Evolutionary conservation across 306 rosid genomes (phyloP).

Genomic region (Fragaria iinumae): DNA sequence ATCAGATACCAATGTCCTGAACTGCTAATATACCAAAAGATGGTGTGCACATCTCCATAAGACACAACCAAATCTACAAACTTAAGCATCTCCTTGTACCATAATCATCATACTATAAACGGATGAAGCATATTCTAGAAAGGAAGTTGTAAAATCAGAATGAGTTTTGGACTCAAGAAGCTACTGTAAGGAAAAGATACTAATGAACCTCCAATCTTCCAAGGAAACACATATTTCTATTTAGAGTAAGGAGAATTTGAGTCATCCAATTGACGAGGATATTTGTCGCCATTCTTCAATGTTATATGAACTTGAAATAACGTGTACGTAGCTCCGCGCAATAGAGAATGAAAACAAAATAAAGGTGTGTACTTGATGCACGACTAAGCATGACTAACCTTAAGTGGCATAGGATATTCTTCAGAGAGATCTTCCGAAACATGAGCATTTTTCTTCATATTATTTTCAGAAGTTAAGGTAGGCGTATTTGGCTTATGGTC

Average conservation of each 20-base stretch:
- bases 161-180: neutral
- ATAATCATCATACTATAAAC: neutral
- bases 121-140: conserved; percentile 1
- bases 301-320: neutral
- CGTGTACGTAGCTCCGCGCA: neutral
- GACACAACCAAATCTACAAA: neutral
- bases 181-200: neutral
- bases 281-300: neutral
- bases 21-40: neutral
- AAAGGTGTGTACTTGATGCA: conserved; percentile 10
- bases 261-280: neutral
- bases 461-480: conserved; percentile 22
- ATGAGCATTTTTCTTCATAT: conserved; percentile 33
- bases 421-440: conserved; percentile 33
- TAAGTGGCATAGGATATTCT: conserved; percentile 34
- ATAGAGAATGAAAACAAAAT: neutral
- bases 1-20: neutral
- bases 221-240: neutral
- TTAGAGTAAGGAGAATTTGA: neutral
- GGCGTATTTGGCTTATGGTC: conserved; percentile 35
- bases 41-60: neutral
- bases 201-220: neutral
- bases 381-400: conserved; percentile 46
- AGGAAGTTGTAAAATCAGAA: neutral
- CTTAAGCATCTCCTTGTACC: neutral